phyloP scores from a whole-genome alignment of 1,284 basidiomycete genomes.

The Papiliotrema fonsecae region DNA sequence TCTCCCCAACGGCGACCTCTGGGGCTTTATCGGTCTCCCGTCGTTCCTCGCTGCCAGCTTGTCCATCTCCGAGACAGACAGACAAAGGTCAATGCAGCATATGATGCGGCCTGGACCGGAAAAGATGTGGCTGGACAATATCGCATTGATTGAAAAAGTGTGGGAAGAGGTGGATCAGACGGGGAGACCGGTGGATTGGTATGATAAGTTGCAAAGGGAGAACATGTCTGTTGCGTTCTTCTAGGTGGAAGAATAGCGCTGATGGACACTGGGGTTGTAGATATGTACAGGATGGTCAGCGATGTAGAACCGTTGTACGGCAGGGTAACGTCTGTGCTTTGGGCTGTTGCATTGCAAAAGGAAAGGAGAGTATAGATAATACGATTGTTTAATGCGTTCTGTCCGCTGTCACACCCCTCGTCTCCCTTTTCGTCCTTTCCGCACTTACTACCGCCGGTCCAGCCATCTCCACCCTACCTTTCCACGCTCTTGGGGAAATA shows the following conservation, averaged over 20 bases:
- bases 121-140: constrained; percentile 30
- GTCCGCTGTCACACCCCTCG: too few relatives aligned
- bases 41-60: constrained; percentile 26
- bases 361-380: too few relatives aligned
- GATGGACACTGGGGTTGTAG: too few relatives aligned
- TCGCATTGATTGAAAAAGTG: constrained; percentile 26
- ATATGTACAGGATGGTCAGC: too few relatives aligned
- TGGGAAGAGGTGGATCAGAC: constrained; percentile 31
- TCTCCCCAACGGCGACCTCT: constrained; percentile 26
- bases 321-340: too few relatives aligned
- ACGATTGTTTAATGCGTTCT: too few relatives aligned
- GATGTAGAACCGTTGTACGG: too few relatives aligned
- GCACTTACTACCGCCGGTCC: not conserved
- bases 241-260: too few relatives aligned
- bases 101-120: constrained; percentile 24
- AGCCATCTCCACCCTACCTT: not conserved
- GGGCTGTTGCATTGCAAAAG: too few relatives aligned
- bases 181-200: constrained; percentile 25
- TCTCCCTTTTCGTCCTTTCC: not conserved
- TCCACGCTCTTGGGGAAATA: constrained; percentile 8
- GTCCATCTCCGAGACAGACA: constrained; percentile 15
- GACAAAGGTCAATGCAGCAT: constrained; percentile 20
- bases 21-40: constrained; percentile 24
- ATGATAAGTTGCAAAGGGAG: constrained; percentile 28
- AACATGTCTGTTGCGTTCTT: constrained; percentile 29